These are phyloP conservation scores for Synchytrium microbalum DNA, from an alignment of 371 early-diverging fungal genomes.

Conservation along the genomic window DNA sequence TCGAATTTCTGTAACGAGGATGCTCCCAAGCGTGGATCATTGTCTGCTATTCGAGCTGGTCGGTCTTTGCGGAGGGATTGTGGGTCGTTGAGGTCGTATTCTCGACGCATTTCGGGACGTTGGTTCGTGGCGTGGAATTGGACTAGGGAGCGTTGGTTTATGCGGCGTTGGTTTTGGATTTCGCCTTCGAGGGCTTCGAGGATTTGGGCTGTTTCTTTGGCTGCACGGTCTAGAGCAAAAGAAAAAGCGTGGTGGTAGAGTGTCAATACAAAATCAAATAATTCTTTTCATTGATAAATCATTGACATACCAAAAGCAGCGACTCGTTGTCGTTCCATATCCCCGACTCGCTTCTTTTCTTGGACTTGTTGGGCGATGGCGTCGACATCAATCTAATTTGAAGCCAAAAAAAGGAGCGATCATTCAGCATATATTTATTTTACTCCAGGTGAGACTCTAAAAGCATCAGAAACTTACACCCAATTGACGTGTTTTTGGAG, in stretches of 20 bases:
- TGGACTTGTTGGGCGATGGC: slow-evolving; percentile 41
- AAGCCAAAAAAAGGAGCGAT: background rate
- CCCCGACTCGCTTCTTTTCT: slow-evolving; percentile 34
- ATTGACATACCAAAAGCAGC: slow-evolving; percentile 27
- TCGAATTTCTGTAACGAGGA: slow-evolving; percentile 34
- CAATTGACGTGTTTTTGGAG: slow-evolving; percentile 37
- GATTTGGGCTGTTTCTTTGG: slow-evolving; percentile 28
- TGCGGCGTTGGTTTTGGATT: slow-evolving; percentile 18
- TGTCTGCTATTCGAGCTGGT: slow-evolving; percentile 26
- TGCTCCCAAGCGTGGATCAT: background rate
- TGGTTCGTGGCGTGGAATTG: slow-evolving; percentile 34
- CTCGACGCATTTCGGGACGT: slow-evolving; percentile 28
- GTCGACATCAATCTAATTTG: slow-evolving; percentile 37
- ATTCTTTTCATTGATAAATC: background rate
- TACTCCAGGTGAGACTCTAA: background rate
- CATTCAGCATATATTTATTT: background rate
- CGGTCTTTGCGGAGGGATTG: slow-evolving; percentile 28
- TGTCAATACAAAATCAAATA: too few relatives aligned
- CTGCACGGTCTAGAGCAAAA: slow-evolving; percentile 21
- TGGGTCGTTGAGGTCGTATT: slow-evolving; percentile 45
- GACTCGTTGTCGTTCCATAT: slow-evolving; percentile 30
- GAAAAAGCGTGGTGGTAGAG: background rate
- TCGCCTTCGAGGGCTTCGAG: slow-evolving; percentile 37
- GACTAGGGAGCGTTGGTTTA: slow-evolving; percentile 26
- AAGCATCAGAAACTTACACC: slow-evolving; percentile 28